Conservation (phyloP, 345 rosid genomes). For the Durio zibethinus region DNA sequence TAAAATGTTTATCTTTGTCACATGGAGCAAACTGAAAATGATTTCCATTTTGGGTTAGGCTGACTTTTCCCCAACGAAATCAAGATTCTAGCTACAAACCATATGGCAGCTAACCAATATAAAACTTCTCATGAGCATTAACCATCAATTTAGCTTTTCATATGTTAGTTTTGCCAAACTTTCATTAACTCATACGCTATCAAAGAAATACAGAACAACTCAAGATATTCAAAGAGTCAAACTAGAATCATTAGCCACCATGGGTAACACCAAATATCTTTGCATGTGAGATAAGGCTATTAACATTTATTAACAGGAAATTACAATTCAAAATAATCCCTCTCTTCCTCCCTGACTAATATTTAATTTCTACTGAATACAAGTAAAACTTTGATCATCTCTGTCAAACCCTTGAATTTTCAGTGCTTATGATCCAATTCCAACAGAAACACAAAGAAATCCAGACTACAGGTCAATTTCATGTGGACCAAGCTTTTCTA, state of each 20-base stretch:
- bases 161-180: not conserved
- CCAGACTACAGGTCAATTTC: not conserved
- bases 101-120: not conserved
- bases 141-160: not conserved
- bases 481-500: not conserved
- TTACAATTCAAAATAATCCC: too few relatives aligned
- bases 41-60: not conserved
- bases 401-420: too few relatives aligned
- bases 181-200: not conserved
- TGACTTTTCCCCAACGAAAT: not conserved
- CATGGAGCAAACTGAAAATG: not conserved
- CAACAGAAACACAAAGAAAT: not conserved
- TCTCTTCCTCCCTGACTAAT: too few relatives aligned
- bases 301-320: not conserved
- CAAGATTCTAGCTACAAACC: not conserved
- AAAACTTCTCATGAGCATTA: not conserved
- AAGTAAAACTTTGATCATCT: too few relatives aligned
- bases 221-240: not conserved
- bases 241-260: not conserved
- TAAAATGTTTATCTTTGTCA: not conserved
- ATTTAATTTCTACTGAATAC: too few relatives aligned
- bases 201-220: not conserved
- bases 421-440: too few relatives aligned
- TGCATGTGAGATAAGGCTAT: not conserved
- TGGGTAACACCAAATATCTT: not conserved